These are phyloP conservation scores for Alternaria gaisen DNA, from an alignment of 2,329 filamentous ascomycete species.

Conservation along the genomic window DNA sequence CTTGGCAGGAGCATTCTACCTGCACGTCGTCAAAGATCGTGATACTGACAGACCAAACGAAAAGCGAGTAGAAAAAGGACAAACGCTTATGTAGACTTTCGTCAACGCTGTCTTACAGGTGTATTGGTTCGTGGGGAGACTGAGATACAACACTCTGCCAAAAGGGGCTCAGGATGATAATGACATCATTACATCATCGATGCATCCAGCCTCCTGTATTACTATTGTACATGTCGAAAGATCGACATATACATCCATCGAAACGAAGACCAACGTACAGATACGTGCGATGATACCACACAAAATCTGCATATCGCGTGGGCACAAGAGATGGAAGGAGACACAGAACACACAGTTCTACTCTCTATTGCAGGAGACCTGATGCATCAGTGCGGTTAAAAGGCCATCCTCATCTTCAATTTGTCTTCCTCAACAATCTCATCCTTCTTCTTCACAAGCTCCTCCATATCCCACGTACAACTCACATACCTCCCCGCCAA, in stretches of 20 bases:
- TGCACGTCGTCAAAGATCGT: not conserved
- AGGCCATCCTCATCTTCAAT: conserved; percentile 24
- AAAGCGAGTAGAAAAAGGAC: too few species aligned
- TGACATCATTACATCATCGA: not conserved
- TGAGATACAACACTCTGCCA: not conserved
- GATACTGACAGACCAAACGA: not conserved
- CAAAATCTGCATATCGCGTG: not conserved
- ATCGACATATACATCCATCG: not conserved
- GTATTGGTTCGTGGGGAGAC: not conserved
- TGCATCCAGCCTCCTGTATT: not conserved
- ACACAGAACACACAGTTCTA: not conserved
- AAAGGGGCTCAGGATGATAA: not conserved
- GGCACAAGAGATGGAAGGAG: not conserved
- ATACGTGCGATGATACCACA: not conserved
- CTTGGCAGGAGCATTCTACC: not conserved
- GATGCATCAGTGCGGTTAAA: not conserved
- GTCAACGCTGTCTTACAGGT: not conserved
- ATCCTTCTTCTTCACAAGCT: conserved; percentile 22
- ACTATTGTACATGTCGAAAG: not conserved
- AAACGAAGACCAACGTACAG: not conserved
- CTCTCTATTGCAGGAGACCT: not conserved
- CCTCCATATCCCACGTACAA: conserved; percentile 31
- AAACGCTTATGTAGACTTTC: not conserved
- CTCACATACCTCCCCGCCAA: conserved; percentile 29
- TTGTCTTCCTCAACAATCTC: conserved; percentile 29